Evolutionary conservation across 2,329 filamentous ascomycete species (phyloP).

Genomic region (Epichloe baconii): DNA sequence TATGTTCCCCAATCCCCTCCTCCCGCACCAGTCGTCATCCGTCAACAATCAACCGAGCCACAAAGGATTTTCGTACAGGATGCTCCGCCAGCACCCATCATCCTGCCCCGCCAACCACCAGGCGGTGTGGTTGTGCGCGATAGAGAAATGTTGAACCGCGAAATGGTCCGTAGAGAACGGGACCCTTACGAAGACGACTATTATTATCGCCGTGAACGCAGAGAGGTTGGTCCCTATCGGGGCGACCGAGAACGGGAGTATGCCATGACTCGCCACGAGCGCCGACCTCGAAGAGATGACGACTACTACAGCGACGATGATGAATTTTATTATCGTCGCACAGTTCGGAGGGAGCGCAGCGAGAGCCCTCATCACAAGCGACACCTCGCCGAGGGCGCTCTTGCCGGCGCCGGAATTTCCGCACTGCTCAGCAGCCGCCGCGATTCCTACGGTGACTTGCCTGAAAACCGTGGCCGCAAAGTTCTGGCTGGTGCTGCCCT

Average conservation of each 20-base stretch:
- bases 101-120: constrained; percentile 33
- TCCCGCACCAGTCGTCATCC: constrained; percentile 41
- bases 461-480: constrained; percentile 41
- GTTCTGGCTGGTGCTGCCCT: constrained; percentile 49
- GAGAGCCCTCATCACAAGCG: constrained; percentile 40
- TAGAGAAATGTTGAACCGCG: constrained; percentile 26
- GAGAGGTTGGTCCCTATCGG: constrained; percentile 29
- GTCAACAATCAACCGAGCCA: constrained; percentile 38
- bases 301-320: constrained; percentile 35
- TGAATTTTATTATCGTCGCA: constrained; percentile 32
- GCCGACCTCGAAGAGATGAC: constrained; percentile 27
- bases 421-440: constrained; percentile 45
- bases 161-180: constrained; percentile 21
- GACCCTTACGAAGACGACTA: constrained; percentile 32
- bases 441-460: constrained; percentile 34
- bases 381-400: constrained; percentile 49
- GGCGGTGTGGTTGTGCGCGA: constrained; percentile 31
- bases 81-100: constrained; percentile 38
- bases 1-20: constrained; percentile 39
- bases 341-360: constrained; percentile 37
- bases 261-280: constrained; percentile 24
- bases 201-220: constrained; percentile 35
- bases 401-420: constrained; percentile 48
- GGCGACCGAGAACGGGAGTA: constrained; percentile 16
- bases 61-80: constrained; percentile 50